Base-by-base conservation (phyloP, 1,284 basidiomycete species). In the Schizophyllum commune region DNA sequence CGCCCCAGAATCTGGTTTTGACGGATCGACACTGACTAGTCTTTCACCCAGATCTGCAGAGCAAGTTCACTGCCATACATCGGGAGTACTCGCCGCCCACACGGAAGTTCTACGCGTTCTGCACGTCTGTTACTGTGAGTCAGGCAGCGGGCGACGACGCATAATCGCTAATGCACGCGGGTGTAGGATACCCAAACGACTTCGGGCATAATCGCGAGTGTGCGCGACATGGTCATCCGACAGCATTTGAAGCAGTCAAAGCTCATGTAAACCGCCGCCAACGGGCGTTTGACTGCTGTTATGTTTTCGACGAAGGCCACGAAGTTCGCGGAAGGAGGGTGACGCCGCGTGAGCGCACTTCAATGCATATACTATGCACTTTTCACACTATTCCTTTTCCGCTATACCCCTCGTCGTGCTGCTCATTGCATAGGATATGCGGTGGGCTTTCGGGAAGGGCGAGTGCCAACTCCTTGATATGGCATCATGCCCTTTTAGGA, bases 1-100 rank as follows among this genome's bases (percentile, higher is more conserved):
- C 27, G 27, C 27, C 27, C 27, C 27, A 27, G 27, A 27, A 3
- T 2, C 27, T 27, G 27, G 27, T 27, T 5, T 27, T 52, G 17
- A 52, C 5, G 51, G 59, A 60, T 19, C n/a, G 20, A 32, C 56
- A 33, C 56, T 58, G 61, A 57, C 22, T 62, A 58, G 22, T 61
- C 56, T 22, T 32, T 0, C 7, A 55, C 52, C 9, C 65, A 91
- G 89, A 90, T 71, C 83, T 91, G 65, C 78, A 82, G 59, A 80
- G 84, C 66, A 91, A 91, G 69, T 91, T 91, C 66, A 84, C 80
- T 64, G 88, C 87, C 11, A 91, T 91, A 55, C 88, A 89, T 67
- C 76, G 88, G 64, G 86, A 91, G 70, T 86, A 88, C 69, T 91
- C 88, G 8, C 88, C 86, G 1, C 78, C 78, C 51, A 86, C 88